phyloP scores from a whole-genome alignment of 106 monocot genomes.

The Apostasia ramifera region DNA sequence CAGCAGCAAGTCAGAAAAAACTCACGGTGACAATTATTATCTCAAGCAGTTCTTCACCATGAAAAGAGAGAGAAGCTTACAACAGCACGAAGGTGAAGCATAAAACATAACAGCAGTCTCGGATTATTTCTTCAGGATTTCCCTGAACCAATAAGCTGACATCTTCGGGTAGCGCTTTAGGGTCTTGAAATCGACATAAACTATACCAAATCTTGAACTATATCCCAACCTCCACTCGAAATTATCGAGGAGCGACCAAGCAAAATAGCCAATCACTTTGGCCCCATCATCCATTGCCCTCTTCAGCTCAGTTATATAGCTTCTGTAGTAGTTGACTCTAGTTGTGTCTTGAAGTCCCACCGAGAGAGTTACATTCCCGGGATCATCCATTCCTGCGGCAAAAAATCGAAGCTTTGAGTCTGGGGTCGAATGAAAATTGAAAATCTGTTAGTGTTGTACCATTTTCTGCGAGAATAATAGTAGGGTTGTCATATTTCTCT shows the following conservation, averaged over 20 bases:
- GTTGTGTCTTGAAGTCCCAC: constrained; percentile 42
- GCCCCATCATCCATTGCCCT: constrained; percentile 70
- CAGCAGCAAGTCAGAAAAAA: too few species aligned
- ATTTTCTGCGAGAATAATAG: constrained; percentile 81
- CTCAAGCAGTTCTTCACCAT: too few species aligned
- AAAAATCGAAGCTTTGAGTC: not conserved
- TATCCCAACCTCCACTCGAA: constrained; percentile 71
- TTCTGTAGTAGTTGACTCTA: constrained; percentile 54
- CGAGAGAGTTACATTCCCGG: constrained; percentile 52
- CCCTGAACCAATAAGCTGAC: constrained; percentile 63
- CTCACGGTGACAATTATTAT: too few species aligned
- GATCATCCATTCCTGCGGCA: constrained; percentile 67
- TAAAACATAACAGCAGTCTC: too few species aligned
- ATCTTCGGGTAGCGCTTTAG: constrained; percentile 58
- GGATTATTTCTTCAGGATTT: constrained; percentile 32
- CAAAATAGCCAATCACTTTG: constrained; percentile 66
- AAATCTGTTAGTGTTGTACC: constrained; percentile 26
- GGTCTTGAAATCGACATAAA: constrained; percentile 56
- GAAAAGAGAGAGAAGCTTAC: too few species aligned
- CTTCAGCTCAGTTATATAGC: constrained; percentile 63
- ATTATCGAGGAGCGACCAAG: constrained; percentile 76
- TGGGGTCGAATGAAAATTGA: too few species aligned
- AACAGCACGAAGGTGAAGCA: too few species aligned
- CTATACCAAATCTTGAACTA: constrained; percentile 60
- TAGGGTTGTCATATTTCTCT: constrained; percentile 66